phyloP scores from a whole-genome alignment of 2,329 filamentous ascomycete species.

The Aspergillus hiratsukae region DNA sequence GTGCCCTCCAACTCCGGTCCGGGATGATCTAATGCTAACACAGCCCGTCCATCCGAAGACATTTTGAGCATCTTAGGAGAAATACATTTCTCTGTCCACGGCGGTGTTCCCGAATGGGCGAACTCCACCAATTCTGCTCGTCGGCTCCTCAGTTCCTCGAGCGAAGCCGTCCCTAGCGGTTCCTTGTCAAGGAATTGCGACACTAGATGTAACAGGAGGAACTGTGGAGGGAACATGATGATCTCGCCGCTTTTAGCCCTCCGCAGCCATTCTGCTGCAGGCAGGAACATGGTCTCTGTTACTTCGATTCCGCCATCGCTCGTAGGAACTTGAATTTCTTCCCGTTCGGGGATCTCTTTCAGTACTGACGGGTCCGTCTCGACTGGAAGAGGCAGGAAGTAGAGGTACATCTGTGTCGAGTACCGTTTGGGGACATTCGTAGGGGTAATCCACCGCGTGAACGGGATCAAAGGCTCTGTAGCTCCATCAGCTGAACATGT shows the following conservation, averaged over 20 bases:
- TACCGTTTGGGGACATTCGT: conserved; percentile 67
- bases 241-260: conserved; percentile 62
- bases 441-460: conserved; percentile 91
- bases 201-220: conserved; percentile 54
- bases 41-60: conserved; percentile 44
- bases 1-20: conserved; percentile 52
- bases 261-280: conserved; percentile 64
- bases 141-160: conserved; percentile 31
- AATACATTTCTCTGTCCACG: conserved; percentile 47
- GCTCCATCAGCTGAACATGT: conserved; percentile 1
- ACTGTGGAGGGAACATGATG: conserved; percentile 87
- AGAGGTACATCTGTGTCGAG: conserved; percentile 95
- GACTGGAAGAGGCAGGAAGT: conserved; percentile 66
- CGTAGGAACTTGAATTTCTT: conserved; percentile 64
- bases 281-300: conserved; percentile 74
- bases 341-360: conserved; percentile 39
- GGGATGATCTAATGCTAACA: conserved; percentile 51
- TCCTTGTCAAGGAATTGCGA: conserved; percentile 46
- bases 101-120: conserved; percentile 41
- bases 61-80: conserved; percentile 39
- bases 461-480: conserved; percentile 65
- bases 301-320: conserved; percentile 66
- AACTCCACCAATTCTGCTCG: conserved; percentile 46
- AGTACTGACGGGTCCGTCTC: conserved; percentile 27
- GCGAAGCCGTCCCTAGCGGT: conserved; percentile 15